Evolutionary conservation across 108 stramenopile genomes (phyloP), one percentile per base, ranked within the genome.

Genomic region (Cyclotella kingstonii): DNA sequence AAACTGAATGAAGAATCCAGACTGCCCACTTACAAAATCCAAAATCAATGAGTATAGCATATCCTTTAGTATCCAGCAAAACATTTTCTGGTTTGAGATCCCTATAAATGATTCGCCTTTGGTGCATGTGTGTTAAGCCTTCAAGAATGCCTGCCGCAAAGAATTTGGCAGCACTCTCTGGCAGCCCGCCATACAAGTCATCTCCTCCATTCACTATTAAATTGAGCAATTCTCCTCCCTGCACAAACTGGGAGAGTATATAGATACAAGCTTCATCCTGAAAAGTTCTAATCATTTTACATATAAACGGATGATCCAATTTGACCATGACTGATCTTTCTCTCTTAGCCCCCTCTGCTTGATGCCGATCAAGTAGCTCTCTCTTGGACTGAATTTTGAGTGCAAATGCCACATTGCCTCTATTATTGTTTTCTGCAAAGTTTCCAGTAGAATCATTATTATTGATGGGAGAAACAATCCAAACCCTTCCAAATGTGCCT

Each of bases 51-150:
- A 96, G 77, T 42, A 87, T 85, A 30, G 91, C 80, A 66, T 94
- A 96, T 25, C 97, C 97, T 17, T 85, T 66, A 12, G 49, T 67
- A 65, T 95, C 97, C 10, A 98, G 70, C 18, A 97, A 68, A 29
- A 93, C 79, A 68, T 98, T 98, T 75, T 98, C 97, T 5, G 94
- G 94, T 63, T 97, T 97, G 63, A 97, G 66, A 70, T 97, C 97
- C 31, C 97, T 82, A 71, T 96, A 97, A 6, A 92, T 88, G 54
- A 99, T 95, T 42, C 77, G 80, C 21, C 84, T 60, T 17, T 80
- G 76, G 49, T 89, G 87, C 78, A 86, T 55, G 47, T 85, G 81
- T 36, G 77, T 80, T 36, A 85, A 48, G 14, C 70, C 91, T 19
- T 81, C 79, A 23, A 85, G 40, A 38, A 86, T 75, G 17, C 86